Percentiles rank a stretch among this genome's conserved stretches.
Evolutionary conservation across 1,284 basidiomycete species (phyloP).

Genomic region (Apiotrichum laibachii): DNA sequence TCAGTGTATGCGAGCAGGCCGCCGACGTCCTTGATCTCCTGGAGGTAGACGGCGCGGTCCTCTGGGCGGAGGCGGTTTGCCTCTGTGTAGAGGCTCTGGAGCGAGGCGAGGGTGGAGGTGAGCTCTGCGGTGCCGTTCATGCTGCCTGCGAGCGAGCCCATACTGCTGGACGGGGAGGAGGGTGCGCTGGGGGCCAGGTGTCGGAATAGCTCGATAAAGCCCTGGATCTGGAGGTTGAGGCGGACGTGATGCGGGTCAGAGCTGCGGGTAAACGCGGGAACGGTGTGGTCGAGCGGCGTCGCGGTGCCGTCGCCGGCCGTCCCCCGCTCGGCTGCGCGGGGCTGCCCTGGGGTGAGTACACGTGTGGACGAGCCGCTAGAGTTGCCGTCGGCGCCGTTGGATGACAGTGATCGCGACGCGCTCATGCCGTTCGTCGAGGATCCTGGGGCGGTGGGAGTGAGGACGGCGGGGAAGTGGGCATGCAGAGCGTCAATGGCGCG

Average conservation of each 20-base stretch:
- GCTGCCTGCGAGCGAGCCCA: constrained; percentile 23
- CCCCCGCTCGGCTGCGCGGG: background rate
- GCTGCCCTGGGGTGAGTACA: too few relatives aligned
- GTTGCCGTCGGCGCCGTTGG: constrained; percentile 3
- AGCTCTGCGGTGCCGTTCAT: constrained; percentile 20
- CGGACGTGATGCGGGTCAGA: constrained; percentile 38
- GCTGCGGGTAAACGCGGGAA: constrained; percentile 33
- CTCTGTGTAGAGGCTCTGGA: constrained; percentile 38
- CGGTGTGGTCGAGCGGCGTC: constrained; percentile 15
- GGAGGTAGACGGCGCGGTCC: constrained; percentile 40
- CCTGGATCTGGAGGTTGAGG: constrained; percentile 48
- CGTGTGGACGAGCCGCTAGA: background rate
- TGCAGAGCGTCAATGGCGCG: constrained; percentile 38
- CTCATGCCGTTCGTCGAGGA: background rate
- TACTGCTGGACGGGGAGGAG: constrained; percentile 30
- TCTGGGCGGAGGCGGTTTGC: constrained; percentile 37
- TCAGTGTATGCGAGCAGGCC: constrained; percentile 49
- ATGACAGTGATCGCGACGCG: background rate
- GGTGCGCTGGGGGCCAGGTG: constrained; percentile 27
- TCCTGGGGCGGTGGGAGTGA: constrained; percentile 11
- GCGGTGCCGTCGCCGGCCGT: background rate
- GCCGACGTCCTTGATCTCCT: constrained; percentile 49
- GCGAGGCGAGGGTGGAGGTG: constrained; percentile 33
- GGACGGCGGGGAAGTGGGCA: constrained; percentile 39
- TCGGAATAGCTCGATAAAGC: constrained; percentile 42